Evolutionary conservation across 345 rosid genomes (phyloP).

Genomic region (Camelina laxa): DNA sequence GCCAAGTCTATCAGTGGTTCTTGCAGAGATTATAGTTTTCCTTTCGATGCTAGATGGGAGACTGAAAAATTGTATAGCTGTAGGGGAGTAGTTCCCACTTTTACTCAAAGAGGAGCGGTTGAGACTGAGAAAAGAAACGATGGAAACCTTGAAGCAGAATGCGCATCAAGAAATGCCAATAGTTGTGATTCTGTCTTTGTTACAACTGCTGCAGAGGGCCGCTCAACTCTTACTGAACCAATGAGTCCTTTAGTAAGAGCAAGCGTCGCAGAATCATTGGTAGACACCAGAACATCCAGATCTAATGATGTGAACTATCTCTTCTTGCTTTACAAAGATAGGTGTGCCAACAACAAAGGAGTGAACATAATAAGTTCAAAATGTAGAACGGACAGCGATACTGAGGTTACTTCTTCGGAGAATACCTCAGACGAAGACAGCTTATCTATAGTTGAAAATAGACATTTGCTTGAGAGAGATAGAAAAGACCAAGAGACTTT

Average conservation of each 20-base stretch:
- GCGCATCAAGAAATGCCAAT: slow-evolving; percentile 40
- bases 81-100: slow-evolving; percentile 57
- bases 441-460: slow-evolving; percentile 26
- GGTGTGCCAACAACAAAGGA: slow-evolving; percentile 41
- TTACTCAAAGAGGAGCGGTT: slow-evolving; percentile 21
- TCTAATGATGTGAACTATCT: slow-evolving; percentile 53
- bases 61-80: slow-evolving; percentile 48
- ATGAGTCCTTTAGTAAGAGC: slow-evolving; percentile 36
- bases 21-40: slow-evolving; percentile 16
- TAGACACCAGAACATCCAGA: slow-evolving; percentile 35
- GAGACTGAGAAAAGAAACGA: slow-evolving; percentile 41
- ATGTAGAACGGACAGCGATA: slow-evolving; percentile 46
- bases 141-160: slow-evolving; percentile 11
- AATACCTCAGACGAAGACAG: slow-evolving; percentile 29
- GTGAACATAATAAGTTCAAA: slow-evolving; percentile 41
- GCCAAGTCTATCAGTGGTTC: slow-evolving; percentile 3
- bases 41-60: slow-evolving; percentile 32
- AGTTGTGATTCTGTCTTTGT: slow-evolving; percentile 35
- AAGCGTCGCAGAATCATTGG: slow-evolving; percentile 19
- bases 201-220: slow-evolving; percentile 32
- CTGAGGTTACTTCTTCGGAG: slow-evolving; percentile 45
- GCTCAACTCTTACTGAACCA: slow-evolving; percentile 38
- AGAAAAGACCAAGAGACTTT: slow-evolving; percentile 36
- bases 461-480: slow-evolving; percentile 41
- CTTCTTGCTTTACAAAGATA: slow-evolving; percentile 45